These are phyloP conservation scores for Colletotrichum destructivum DNA, from an alignment of 2,329 filamentous ascomycete genomes.

Conservation along the genomic window DNA sequence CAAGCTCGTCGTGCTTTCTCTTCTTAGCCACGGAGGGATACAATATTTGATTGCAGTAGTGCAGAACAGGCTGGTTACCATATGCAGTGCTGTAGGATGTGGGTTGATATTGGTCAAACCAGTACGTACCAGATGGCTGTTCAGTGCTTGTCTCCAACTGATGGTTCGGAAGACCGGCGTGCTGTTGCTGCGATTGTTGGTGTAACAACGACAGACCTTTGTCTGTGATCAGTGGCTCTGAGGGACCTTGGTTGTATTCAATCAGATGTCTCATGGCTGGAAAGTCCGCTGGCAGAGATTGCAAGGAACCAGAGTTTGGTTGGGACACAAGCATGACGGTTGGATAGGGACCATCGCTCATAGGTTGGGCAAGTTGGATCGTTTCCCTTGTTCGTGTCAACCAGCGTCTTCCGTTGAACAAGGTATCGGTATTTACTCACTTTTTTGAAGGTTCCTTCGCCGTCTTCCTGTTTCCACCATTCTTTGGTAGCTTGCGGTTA, in stretches of 20 bases:
- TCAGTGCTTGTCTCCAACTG: neutral
- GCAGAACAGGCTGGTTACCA: slow-evolving; percentile 25
- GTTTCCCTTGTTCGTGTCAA: neutral
- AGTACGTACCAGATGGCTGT: slow-evolving; percentile 6
- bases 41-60: neutral
- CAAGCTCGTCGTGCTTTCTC: slow-evolving; percentile 2
- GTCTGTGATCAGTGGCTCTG: no score
- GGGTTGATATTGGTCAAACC: neutral
- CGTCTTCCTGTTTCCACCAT: slow-evolving; percentile 15
- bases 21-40: neutral
- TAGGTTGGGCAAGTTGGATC: neutral
- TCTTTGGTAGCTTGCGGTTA: slow-evolving; percentile 17
- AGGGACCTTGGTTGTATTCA: neutral
- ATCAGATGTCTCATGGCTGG: neutral
- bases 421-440: neutral
- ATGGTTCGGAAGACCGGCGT: neutral
- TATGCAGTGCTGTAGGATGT: slow-evolving; percentile 15
- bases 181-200: neutral
- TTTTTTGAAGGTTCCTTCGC: neutral
- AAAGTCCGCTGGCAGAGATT: neutral
- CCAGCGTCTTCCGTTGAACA: neutral
- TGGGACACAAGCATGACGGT: neutral
- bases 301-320: neutral
- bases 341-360: neutral
- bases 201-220: neutral